Conservation (phyloP, 371 early-diverging fungal species). For the Polyrhizophydium stewartii region DNA sequence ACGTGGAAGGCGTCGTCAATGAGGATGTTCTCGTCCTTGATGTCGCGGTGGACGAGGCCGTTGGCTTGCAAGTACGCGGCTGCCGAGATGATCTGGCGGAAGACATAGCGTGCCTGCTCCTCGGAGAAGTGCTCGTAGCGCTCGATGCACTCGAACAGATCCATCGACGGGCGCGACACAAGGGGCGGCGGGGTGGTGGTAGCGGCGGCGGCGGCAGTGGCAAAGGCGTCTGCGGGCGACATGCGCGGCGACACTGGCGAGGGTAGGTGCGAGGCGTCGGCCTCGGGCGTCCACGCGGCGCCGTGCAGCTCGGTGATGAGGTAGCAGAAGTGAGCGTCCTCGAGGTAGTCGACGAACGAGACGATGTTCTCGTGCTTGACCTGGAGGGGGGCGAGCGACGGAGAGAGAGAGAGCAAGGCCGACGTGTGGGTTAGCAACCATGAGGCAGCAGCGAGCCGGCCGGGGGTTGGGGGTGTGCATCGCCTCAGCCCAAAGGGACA, state of each 20-base stretch:
- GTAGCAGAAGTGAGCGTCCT: constrained; percentile 63
- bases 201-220: neutral
- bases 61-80: constrained; percentile 54
- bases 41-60: constrained; percentile 59
- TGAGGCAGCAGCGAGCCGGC: too few species aligned
- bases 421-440: too few species aligned
- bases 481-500: too few species aligned
- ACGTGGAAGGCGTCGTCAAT: constrained; percentile 42
- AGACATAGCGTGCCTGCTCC: constrained; percentile 28
- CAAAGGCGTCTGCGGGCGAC: constrained; percentile 1
- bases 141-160: constrained; percentile 81
- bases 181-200: constrained; percentile 1
- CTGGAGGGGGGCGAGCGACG: constrained; percentile 3
- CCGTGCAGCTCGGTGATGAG: constrained; percentile 80
- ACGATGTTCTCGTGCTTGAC: constrained; percentile 64
- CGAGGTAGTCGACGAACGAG: constrained; percentile 59
- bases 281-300: constrained; percentile 51
- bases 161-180: constrained; percentile 32
- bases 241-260: constrained; percentile 3
- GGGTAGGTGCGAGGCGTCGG: neutral
- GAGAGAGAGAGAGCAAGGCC: neutral
- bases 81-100: constrained; percentile 64
- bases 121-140: constrained; percentile 24
- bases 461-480: too few species aligned
- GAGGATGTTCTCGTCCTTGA: constrained; percentile 68